Evolutionary conservation across 1,284 basidiomycete species (phyloP).

Genomic region (Malassezia vespertilionis): DNA sequence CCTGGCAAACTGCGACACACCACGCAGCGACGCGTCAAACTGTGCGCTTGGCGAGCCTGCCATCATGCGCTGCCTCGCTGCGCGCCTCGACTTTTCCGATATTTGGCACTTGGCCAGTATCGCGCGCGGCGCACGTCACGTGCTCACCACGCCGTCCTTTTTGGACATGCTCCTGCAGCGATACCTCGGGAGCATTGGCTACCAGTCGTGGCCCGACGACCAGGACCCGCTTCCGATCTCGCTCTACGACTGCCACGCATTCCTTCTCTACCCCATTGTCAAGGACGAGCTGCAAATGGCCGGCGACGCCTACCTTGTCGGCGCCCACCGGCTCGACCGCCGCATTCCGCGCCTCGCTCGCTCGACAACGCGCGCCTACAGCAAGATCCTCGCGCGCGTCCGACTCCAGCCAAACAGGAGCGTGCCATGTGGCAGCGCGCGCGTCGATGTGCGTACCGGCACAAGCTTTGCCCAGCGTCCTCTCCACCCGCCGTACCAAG

Average conservation of each 20-base stretch:
- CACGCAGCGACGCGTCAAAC: not conserved
- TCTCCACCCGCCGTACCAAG: conserved; percentile 31
- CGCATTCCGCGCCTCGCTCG: conserved; percentile 40
- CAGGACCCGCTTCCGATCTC: conserved; percentile 33
- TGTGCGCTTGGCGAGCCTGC: not conserved
- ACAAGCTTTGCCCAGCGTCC: not conserved
- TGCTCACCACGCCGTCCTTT: conserved; percentile 22
- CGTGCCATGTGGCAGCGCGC: conserved; percentile 2
- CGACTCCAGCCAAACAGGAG: too few species aligned
- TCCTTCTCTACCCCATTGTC: conserved; percentile 33
- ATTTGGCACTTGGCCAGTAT: conserved; percentile 37
- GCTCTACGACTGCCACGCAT: conserved; percentile 37
- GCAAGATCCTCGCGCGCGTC: conserved; percentile 45
- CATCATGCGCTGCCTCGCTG: conserved; percentile 14
- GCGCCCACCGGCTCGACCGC: conserved; percentile 34
- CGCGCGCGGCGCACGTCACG: conserved; percentile 24
- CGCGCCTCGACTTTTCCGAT: conserved; percentile 33
- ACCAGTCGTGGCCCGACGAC: conserved; percentile 23
- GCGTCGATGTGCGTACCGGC: not conserved
- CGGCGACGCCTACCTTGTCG: conserved; percentile 24
- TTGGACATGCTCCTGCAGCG: conserved; percentile 31
- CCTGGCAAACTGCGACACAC: conserved; percentile 22
- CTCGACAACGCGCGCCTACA: conserved; percentile 47
- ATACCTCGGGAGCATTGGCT: conserved; percentile 37
- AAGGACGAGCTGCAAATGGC: conserved; percentile 32